Evolutionary conservation across 2,329 filamentous ascomycete species (phyloP).

Genomic region (Fusarium neocosmosporiellum): DNA sequence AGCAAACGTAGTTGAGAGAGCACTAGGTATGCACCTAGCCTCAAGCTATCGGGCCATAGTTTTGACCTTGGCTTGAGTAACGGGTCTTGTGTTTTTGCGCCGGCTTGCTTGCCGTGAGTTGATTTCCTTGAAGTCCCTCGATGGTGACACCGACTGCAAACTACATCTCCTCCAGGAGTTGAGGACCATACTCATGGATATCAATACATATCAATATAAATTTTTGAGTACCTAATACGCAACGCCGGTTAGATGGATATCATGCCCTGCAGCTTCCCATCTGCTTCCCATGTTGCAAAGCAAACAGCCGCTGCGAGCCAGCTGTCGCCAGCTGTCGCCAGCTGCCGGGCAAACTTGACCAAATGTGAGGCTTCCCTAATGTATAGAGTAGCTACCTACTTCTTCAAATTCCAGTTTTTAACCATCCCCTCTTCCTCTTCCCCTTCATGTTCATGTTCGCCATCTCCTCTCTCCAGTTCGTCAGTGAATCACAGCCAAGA

Average conservation of each 20-base stretch:
- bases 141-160: background rate
- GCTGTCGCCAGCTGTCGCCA: constrained; percentile 11
- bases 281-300: background rate
- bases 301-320: constrained; percentile 13
- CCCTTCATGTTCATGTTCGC: background rate
- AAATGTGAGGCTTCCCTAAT: background rate
- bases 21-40: background rate
- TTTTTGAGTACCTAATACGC: background rate
- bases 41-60: background rate
- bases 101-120: background rate
- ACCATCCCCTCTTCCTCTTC: background rate
- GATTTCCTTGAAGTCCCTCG: background rate
- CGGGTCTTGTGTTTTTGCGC: background rate
- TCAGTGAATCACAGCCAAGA: constrained; percentile 13
- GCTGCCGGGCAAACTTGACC: background rate
- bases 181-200: background rate
- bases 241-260: background rate
- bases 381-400: background rate
- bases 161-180: background rate
- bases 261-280: background rate
- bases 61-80: background rate
- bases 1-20: background rate
- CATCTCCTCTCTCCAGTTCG: background rate
- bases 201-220: background rate
- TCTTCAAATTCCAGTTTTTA: background rate